Conservation (phyloP, 202 grass and related monocot species). For the Schoenoplectus triqueter region DNA sequence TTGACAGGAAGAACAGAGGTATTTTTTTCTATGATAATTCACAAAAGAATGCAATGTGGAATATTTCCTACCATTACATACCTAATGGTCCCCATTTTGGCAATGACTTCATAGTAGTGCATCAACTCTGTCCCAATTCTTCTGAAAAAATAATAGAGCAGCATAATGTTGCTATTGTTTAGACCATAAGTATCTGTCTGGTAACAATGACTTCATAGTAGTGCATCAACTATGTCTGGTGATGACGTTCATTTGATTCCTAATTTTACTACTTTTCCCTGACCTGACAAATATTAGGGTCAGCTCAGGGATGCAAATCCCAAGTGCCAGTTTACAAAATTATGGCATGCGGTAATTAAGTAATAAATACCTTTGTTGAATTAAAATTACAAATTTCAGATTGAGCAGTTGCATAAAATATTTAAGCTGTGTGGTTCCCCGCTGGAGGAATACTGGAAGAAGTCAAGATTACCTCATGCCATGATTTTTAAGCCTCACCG, state of each 20-base stretch:
- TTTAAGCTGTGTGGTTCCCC: constrained; percentile 98
- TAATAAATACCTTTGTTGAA: constrained; percentile 1
- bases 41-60: constrained; percentile 1
- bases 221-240: not conserved
- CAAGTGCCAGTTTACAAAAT: constrained; percentile 1
- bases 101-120: not conserved
- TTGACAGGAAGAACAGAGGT: constrained; percentile 97
- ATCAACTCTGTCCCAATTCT: not conserved
- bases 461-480: constrained; percentile 83
- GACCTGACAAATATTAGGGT: no score
- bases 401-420: constrained; percentile 98
- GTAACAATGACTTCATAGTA: not conserved
- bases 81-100: not conserved
- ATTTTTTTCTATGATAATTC: constrained; percentile 19
- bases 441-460: constrained; percentile 90
- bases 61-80: constrained; percentile 9
- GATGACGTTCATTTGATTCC: not conserved
- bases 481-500: constrained; percentile 82
- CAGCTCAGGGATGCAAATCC: constrained; percentile 1
- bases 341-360: not conserved
- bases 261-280: not conserved
- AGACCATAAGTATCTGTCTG: not conserved
- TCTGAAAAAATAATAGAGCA: not conserved
- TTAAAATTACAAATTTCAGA: constrained; percentile 52
- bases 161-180: constrained; percentile 3